These are phyloP conservation scores for Aureobasidium melanogenum DNA, from an alignment of 2,329 filamentous ascomycete genomes.

Conservation along the genomic window DNA sequence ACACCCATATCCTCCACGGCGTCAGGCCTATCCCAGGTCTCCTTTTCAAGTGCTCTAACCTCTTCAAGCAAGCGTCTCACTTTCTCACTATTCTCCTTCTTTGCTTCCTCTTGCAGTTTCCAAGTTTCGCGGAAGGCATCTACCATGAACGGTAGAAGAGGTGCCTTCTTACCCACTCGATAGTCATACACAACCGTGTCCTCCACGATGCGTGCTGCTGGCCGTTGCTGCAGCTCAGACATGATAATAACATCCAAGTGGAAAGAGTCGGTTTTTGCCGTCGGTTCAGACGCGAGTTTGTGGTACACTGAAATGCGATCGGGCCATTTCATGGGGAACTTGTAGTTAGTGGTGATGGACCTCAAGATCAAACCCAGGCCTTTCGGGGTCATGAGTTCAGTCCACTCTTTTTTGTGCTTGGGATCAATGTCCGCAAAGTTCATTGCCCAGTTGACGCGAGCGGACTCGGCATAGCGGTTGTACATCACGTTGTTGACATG, in stretches of 20 bases:
- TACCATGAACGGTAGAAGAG: constrained; percentile 52
- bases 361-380: constrained; percentile 67
- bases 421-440: constrained; percentile 61
- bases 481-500: constrained; percentile 87
- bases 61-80: constrained; percentile 49
- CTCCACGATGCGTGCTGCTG: constrained; percentile 66
- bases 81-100: constrained; percentile 41
- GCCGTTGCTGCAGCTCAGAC: constrained; percentile 64
- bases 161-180: constrained; percentile 45
- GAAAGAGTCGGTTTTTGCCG: constrained; percentile 44
- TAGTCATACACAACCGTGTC: constrained; percentile 77
- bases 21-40: constrained; percentile 63
- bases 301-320: constrained; percentile 79
- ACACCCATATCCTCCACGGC: constrained; percentile 49
- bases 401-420: constrained; percentile 55
- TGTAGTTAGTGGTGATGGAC: constrained; percentile 75
- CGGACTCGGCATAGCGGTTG: constrained; percentile 73
- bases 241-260: constrained; percentile 56
- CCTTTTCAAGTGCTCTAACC: constrained; percentile 56
- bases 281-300: constrained; percentile 54
- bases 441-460: constrained; percentile 66
- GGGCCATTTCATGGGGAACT: constrained; percentile 55
- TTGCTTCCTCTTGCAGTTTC: constrained; percentile 52
- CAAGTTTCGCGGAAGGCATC: constrained; percentile 52
- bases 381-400: constrained; percentile 56